These are phyloP conservation scores for Quercus lobata DNA, from an alignment of 331 rosid species.

Conservation along the genomic window DNA sequence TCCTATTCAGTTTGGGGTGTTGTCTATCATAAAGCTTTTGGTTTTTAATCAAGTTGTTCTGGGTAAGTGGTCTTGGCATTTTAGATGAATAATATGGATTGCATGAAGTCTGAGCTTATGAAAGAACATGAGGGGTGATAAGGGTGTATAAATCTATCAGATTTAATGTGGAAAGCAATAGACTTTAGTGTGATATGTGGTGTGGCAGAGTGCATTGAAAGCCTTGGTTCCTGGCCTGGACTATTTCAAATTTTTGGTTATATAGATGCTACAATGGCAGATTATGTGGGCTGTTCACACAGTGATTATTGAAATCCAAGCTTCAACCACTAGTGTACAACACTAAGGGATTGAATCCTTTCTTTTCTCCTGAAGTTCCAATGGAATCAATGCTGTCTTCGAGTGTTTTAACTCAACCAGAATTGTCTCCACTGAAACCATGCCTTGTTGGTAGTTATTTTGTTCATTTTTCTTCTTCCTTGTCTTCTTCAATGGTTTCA, in stretches of 20 bases:
- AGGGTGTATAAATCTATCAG: not conserved
- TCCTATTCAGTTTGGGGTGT: not conserved
- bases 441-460: not conserved
- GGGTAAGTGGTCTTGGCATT: not conserved
- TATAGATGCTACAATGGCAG: not conserved
- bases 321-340: not conserved
- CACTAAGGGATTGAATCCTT: not conserved
- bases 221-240: not conserved
- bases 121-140: not conserved
- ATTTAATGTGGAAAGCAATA: not conserved
- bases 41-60: not conserved
- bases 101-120: not conserved
- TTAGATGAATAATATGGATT: too few species aligned
- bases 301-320: not conserved
- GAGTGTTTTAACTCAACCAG: not conserved
- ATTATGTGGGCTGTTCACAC: not conserved
- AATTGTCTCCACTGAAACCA: not conserved
- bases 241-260: not conserved
- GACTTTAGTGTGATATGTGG: not conserved
- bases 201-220: not conserved
- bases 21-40: not conserved
- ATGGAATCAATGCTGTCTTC: not conserved
- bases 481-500: not conserved
- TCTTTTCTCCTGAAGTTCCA: not conserved
- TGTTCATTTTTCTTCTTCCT: not conserved